Evolutionary conservation across 2,329 filamentous ascomycete genomes (phyloP), one percentile per base, ranked within the genome.

Genomic region (Capronia coronata): DNA sequence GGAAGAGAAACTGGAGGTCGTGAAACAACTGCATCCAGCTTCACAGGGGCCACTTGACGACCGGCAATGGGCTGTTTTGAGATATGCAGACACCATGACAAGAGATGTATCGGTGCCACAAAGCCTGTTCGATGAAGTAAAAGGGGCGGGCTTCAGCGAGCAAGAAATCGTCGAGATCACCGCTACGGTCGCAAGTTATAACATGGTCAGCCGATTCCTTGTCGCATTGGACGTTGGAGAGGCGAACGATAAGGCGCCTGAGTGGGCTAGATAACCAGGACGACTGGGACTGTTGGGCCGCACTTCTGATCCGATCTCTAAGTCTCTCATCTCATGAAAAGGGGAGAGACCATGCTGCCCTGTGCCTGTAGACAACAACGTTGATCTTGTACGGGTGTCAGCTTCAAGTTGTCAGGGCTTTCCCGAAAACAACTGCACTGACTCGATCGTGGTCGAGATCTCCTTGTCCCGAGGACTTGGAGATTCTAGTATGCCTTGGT

Each of bases 81-180:
- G 75, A 39, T 90, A 88, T 65, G 78, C 87, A 14, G 87, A 94
- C 69, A 85, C 87, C 64, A 94, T 94, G 85, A 94, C 88, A 43
- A 72, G 80, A 57, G 77, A 79, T 38, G 83, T 91, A 0, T 71
- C 75, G 44, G 87, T 94, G 5, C 67, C 71, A 10, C 83, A 93
- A 42, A 76, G 71, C 50, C 77, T 86, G 1, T 91, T 91, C 68
- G 77, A 65, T 23, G 68, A 70, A 58, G 58, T 94, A 56, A 83
- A 76, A 38, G 45, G 44, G 2, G 42, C 43, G 73, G 65, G 67
- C 58, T 88, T 90, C 58, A 75, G 64, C 16, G 84, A 91, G 54
- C 75, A 79, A 57, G 84, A 91, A 69, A 75, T 93, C 46, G 86
- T 94, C 1, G 88, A 94, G 71, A 75, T 94, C 57, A 91, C 86